A percentile compares a stretch with the other conserved stretches of the same genome.
Evolutionary conservation across 495 filamentous ascomycete genomes (phyloP).

Genomic region (Saxispiralis lemnorum): DNA sequence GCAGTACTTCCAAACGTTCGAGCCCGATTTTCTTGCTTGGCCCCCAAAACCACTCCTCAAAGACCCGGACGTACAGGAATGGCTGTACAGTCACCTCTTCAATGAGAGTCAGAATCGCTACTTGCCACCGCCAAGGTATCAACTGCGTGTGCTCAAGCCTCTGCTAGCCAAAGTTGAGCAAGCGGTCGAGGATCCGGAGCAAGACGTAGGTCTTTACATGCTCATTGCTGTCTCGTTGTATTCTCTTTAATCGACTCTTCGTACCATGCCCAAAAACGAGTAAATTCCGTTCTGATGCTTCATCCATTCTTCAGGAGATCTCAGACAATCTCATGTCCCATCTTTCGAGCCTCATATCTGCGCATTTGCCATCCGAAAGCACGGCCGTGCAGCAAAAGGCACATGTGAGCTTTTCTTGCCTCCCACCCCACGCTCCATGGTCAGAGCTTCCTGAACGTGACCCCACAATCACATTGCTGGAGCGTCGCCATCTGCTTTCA

Average conservation of each 20-base stretch:
- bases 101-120: slow-evolving; percentile 30
- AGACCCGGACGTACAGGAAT: slow-evolving; percentile 36
- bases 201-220: slow-evolving; percentile 63
- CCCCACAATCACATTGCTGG: slow-evolving; percentile 38
- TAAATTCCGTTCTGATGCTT: slow-evolving; percentile 4
- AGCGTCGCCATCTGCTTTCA: slow-evolving; percentile 58
- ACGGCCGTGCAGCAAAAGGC: slow-evolving; percentile 54
- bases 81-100: slow-evolving; percentile 48
- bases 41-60: slow-evolving; percentile 37
- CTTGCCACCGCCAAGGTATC: slow-evolving; percentile 49
- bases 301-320: slow-evolving; percentile 41
- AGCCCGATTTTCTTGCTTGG: slow-evolving; percentile 37
- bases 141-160: slow-evolving; percentile 52
- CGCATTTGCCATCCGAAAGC: slow-evolving; percentile 40
- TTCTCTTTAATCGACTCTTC: too few relatives aligned
- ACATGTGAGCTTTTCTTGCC: slow-evolving; percentile 47
- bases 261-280: too few relatives aligned
- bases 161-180: slow-evolving; percentile 47
- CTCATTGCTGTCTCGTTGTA: too few relatives aligned
- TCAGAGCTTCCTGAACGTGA: slow-evolving; percentile 6
- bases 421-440: not conserved
- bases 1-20: slow-evolving; percentile 52
- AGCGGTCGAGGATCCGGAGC: slow-evolving; percentile 54
- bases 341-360: slow-evolving; percentile 40
- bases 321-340: slow-evolving; percentile 50